Evolutionary conservation across 306 rosid genomes (phyloP).

Genomic region (Fagus sylvatica): DNA sequence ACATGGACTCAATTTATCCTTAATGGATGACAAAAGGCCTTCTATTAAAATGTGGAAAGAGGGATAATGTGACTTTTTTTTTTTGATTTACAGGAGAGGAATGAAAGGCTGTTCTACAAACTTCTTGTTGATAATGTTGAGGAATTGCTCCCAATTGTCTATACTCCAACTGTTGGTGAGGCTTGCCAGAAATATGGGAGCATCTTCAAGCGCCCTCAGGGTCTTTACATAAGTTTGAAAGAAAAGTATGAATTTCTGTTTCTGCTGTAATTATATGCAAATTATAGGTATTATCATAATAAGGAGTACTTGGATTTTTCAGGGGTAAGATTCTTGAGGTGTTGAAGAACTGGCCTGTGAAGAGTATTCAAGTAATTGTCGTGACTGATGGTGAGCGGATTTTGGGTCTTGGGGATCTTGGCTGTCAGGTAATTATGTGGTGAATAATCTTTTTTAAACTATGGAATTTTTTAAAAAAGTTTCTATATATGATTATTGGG

Average conservation of each 20-base stretch:
- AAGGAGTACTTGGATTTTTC: conserved; percentile 22
- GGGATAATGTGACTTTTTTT: conserved; percentile 12
- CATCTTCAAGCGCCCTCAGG: conserved; percentile 97
- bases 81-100: conserved; percentile 74
- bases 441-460: conserved; percentile 13
- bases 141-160: conserved; percentile 89
- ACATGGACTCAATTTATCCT: not conserved
- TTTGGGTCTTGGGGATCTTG: conserved; percentile 97
- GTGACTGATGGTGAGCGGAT: conserved; percentile 97
- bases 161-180: conserved; percentile 90
- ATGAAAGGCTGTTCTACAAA: conserved; percentile 81
- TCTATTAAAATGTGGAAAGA: not conserved
- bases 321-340: conserved; percentile 95
- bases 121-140: conserved; percentile 83
- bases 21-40: not conserved
- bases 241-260: conserved; percentile 57
- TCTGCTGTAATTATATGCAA: conserved; percentile 8
- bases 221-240: conserved; percentile 95
- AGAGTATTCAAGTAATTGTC: conserved; percentile 78
- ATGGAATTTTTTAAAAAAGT: not conserved
- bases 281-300: conserved; percentile 1
- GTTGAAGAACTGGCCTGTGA: conserved; percentile 94
- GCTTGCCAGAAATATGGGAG: conserved; percentile 97
- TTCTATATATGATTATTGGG: not conserved
- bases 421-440: conserved; percentile 75